Evolutionary conservation across 768 basidiomycete genomes (phyloP), one percentile per base, ranked within the genome.

Genomic region (Auriscalpium microsporum): DNA sequence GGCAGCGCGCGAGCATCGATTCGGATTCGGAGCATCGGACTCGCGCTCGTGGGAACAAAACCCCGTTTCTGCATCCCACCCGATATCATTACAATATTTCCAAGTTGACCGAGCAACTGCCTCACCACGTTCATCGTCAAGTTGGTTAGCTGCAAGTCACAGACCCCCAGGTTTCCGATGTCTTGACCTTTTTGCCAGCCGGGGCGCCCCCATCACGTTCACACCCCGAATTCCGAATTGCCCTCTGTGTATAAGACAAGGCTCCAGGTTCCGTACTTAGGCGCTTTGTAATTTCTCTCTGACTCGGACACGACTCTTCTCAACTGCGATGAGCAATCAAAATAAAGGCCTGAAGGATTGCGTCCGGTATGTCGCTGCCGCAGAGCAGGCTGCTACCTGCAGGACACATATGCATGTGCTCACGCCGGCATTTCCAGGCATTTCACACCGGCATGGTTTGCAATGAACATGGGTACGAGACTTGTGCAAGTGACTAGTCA

Each of bases 391-490:
- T 42, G 2, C 14, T 7, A 42, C 14, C 37, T 36, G 21, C 21
- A 21, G 21, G 21, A 21, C n/a, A n/a, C n/a, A n/a, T n/a, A n/a
- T n/a, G n/a, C n/a, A n/a, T 21, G 21, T 21, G 10, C 35, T 48
- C 34, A 34, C 4, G 45, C 17, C 21, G 33, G 7, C 53, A 16
- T 3, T 10, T 54, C 1, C 51, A 76, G 79, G 33, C 72, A 80
- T 63, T 82, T 82, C 55, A 74, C 78, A 4, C 77, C 77, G 55
- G 73, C 76, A 66, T 83, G 79, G 81, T 78, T 78, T 58, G 71
- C 79, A 5, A 72, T 76, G 11, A 74, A 71, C 50, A 82, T 83
- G 81, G 81, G 76, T 76, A 44, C 51, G 73, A 65, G 45, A 21
- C 14, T 50, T 17, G 45, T 53, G 2, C 34, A 35, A 21, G 2